Evolutionary conservation across 176 grass and related monocot genomes (phyloP).

Genomic region (Pontederia paniculata): DNA sequence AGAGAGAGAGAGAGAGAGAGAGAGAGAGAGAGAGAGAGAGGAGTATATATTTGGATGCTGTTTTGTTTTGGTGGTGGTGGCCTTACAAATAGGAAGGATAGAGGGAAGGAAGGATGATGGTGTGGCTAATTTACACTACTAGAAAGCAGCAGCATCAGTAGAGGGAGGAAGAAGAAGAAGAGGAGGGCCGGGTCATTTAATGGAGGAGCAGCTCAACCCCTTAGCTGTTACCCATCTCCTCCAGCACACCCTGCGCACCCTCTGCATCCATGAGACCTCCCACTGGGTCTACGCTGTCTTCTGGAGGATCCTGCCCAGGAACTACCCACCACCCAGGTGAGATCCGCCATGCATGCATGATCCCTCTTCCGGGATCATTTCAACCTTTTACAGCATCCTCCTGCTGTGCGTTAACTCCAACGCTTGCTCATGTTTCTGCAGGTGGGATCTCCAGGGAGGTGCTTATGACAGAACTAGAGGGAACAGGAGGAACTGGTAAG

Average conservation of each 20-base stretch:
- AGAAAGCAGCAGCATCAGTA: not conserved
- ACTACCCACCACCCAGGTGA: constrained; percentile 9
- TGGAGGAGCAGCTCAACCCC: constrained; percentile 11
- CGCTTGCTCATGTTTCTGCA: constrained; percentile 16
- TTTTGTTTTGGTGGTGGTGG: not conserved
- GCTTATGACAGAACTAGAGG: constrained; percentile 83
- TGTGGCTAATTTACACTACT: not conserved
- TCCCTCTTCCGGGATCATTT: not conserved
- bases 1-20: not conserved
- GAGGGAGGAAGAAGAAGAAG: not conserved
- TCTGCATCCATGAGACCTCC: constrained; percentile 5
- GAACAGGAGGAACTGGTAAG: constrained; percentile 99
- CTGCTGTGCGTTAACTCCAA: not conserved
- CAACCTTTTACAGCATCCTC: not conserved
- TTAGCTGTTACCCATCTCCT: constrained; percentile 5
- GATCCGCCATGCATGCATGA: not conserved
- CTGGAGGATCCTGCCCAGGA: constrained; percentile 15
- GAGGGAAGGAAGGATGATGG: constrained; percentile 3
- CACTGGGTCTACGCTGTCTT: constrained; percentile 12
- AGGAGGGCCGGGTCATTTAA: not conserved
- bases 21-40: not conserved
- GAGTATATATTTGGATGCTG: not conserved
- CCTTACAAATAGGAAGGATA: not conserved
- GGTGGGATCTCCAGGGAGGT: constrained; percentile 89
- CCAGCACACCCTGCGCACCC: constrained; percentile 6